Conservation (phyloP, 208 protist genomes). For the Crithidia thermophila region DNA sequence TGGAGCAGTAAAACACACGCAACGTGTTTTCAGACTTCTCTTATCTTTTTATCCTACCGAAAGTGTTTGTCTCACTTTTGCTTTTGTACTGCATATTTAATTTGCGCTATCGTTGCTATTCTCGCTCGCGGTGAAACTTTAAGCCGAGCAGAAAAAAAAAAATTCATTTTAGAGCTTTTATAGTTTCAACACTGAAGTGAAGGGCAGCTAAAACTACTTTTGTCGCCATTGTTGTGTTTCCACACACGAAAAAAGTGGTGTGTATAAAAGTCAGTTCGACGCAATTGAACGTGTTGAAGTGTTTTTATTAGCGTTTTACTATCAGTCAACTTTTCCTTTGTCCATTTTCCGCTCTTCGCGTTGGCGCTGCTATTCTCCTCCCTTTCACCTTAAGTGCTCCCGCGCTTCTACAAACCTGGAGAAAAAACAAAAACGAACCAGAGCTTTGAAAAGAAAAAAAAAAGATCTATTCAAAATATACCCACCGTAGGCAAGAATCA, state of each 20-base stretch:
- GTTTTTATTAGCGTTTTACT: neutral
- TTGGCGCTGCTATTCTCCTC: no score
- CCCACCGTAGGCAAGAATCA: neutral
- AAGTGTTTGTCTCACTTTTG: slow-evolving; percentile 1
- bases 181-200: no score
- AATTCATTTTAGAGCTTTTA: no score
- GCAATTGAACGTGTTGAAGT: neutral
- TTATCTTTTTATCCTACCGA: slow-evolving; percentile 7
- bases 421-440: no score
- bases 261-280: no score
- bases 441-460: neutral
- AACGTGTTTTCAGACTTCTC: neutral
- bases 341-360: no score
- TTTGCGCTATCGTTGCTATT: no score
- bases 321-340: neutral
- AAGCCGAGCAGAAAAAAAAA: no score
- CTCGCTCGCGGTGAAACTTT: no score
- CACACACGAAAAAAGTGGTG: neutral
- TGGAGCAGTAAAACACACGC: slow-evolving; percentile 22
- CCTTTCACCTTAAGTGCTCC: no score
- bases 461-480: neutral
- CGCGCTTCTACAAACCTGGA: no score
- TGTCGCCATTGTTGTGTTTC: neutral
- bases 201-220: no score
- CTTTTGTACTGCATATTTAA: neutral